A percentile compares a stretch with the other conserved stretches of the same genome.
Evolutionary conservation across 2,329 filamentous ascomycete species (phyloP).

Genomic region (Didymella pinodella): DNA sequence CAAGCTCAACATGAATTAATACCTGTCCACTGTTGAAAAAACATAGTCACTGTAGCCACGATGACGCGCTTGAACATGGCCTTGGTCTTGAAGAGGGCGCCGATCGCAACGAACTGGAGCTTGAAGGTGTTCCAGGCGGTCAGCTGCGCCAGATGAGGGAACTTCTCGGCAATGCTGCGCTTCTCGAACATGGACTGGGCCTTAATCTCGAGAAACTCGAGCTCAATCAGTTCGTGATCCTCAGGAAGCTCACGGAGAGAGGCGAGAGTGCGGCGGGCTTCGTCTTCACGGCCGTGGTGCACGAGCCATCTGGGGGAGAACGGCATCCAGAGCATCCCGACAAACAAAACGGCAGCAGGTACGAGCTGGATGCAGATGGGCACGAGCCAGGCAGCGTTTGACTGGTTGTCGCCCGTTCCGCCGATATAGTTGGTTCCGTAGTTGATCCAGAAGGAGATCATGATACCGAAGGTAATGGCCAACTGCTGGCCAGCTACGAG

Average conservation of each 20-base stretch:
- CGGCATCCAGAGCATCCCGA: conserved; percentile 81
- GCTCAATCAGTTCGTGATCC: conserved; percentile 72
- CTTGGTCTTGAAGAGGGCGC: conserved; percentile 68
- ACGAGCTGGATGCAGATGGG: conserved; percentile 75
- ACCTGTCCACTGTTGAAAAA: conserved; percentile 60
- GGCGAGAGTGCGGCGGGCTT: conserved; percentile 70
- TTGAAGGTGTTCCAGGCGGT: conserved; percentile 66
- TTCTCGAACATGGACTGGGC: conserved; percentile 81
- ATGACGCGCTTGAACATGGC: conserved; percentile 73
- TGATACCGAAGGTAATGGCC: conserved; percentile 63
- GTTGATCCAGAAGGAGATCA: conserved; percentile 47
- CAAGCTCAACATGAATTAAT: too few species aligned
- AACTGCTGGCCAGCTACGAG: conserved; percentile 70
- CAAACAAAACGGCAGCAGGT: conserved; percentile 70
- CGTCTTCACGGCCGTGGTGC: conserved; percentile 72
- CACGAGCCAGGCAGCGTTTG: conserved; percentile 74
- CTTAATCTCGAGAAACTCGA: conserved; percentile 86
- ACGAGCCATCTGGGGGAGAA: conserved; percentile 80
- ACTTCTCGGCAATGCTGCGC: conserved; percentile 68
- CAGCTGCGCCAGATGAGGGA: conserved; percentile 68
- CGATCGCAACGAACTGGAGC: conserved; percentile 71
- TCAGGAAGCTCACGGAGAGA: conserved; percentile 67
- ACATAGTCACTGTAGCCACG: conserved; percentile 63
- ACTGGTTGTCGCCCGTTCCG: conserved; percentile 66
- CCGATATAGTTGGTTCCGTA: conserved; percentile 56